These are phyloP conservation scores for Epicoccum sorghinum DNA, from an alignment of 2,329 filamentous ascomycete genomes.

Conservation along the genomic window DNA sequence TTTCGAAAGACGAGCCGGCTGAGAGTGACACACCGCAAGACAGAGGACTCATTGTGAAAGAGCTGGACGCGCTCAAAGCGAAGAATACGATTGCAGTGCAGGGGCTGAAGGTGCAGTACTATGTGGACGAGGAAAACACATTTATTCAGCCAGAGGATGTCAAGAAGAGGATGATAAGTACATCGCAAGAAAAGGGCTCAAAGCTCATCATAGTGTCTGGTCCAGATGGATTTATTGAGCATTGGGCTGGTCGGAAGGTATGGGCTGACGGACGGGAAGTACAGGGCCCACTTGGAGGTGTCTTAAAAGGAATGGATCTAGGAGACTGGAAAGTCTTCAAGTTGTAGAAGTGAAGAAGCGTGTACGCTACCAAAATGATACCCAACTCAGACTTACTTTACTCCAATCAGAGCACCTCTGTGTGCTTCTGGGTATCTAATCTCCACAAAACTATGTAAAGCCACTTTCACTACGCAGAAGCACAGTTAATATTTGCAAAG, in stretches of 20 bases:
- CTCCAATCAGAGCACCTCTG: neutral
- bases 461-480: too few species aligned
- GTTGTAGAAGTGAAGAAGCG: constrained; percentile 53
- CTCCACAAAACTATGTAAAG: too few species aligned
- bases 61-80: constrained; percentile 67
- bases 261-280: constrained; percentile 75
- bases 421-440: too few species aligned
- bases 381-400: neutral
- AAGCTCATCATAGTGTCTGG: constrained; percentile 85
- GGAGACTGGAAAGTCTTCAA: constrained; percentile 66
- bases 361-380: constrained; percentile 18
- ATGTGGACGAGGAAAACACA: constrained; percentile 78
- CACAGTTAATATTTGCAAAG: too few species aligned
- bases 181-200: constrained; percentile 51
- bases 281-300: constrained; percentile 75
- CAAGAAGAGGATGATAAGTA: constrained; percentile 28
- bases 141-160: constrained; percentile 61
- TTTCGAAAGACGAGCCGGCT: constrained; percentile 9
- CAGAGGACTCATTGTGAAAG: constrained; percentile 61
- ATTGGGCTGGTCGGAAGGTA: constrained; percentile 79
- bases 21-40: constrained; percentile 3
- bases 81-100: constrained; percentile 19
- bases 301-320: constrained; percentile 66
- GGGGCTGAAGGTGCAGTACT: constrained; percentile 67
- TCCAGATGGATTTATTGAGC: constrained; percentile 84